Conservation (phyloP, 768 basidiomycete species). For the Podaxis rugospora region DNA sequence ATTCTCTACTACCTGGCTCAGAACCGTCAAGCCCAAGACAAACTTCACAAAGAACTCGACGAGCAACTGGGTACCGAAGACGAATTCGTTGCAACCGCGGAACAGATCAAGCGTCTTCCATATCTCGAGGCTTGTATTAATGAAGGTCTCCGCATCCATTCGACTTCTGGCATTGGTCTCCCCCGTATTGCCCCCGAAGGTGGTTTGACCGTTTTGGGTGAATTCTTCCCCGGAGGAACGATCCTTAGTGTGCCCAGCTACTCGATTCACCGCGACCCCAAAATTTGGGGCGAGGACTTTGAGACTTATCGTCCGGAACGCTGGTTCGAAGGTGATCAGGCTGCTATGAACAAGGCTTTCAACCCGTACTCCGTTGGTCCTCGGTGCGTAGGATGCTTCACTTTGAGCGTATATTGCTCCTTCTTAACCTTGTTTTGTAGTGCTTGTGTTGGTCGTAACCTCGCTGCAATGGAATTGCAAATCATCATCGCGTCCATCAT, state of each 20-base stretch:
- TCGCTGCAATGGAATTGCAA: conserved; percentile 75
- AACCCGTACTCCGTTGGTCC: conserved; percentile 87
- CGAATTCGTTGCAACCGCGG: conserved; percentile 56
- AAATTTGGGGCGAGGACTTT: conserved; percentile 76
- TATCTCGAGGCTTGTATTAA: conserved; percentile 87
- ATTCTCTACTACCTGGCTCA: conserved; percentile 80
- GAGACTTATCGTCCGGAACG: conserved; percentile 77
- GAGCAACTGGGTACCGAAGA: conserved; percentile 53
- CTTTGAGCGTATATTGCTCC: neutral
- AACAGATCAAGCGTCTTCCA: conserved; percentile 67
- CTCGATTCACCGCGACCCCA: conserved; percentile 71
- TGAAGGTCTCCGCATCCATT: conserved; percentile 81
- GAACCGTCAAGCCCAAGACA: conserved; percentile 59
- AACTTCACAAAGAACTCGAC: conserved; percentile 74
- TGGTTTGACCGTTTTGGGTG: conserved; percentile 56
- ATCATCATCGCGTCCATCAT: conserved; percentile 78
- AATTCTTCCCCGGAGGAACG: conserved; percentile 68
- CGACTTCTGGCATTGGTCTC: conserved; percentile 81
- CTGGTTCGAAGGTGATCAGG: conserved; percentile 72
- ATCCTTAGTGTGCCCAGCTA: conserved; percentile 79
- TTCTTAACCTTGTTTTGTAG: conserved; percentile 28
- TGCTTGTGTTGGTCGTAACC: conserved; percentile 80
- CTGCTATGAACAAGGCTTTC: conserved; percentile 63
- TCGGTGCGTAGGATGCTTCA: conserved; percentile 36
- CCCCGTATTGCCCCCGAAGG: conserved; percentile 75